phyloP scores from a whole-genome alignment of 306 rosid genomes.

The Cucumis hystrix region DNA sequence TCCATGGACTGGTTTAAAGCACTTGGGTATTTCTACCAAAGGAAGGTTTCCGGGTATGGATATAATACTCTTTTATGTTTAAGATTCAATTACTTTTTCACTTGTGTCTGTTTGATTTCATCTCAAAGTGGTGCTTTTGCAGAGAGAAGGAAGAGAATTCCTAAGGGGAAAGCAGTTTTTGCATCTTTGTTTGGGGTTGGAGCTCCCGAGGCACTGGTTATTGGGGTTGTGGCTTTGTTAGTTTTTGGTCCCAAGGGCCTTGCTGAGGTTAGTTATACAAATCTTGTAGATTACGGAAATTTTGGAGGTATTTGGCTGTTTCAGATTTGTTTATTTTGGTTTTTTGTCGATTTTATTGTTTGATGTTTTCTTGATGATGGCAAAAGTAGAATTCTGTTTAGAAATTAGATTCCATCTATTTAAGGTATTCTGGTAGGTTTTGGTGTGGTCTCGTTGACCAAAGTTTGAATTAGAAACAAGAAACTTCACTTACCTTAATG shows the following conservation, averaged over 20 bases:
- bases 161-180: conserved; percentile 53
- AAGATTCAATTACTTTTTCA: background rate
- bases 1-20: conserved; percentile 84
- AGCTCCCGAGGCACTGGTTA: conserved; percentile 97
- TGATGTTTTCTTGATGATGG: background rate
- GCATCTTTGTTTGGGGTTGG: conserved; percentile 99
- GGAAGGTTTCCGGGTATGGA: conserved; percentile 25
- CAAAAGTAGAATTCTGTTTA: background rate
- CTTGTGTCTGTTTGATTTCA: background rate
- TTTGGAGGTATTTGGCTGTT: background rate
- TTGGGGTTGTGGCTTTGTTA: conserved; percentile 96
- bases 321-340: background rate
- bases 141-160: conserved; percentile 38
- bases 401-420: background rate
- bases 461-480: background rate
- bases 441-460: background rate
- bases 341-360: background rate
- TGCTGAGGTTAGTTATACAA: conserved; percentile 70
- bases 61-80: background rate
- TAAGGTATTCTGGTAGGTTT: background rate
- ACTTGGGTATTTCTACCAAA: conserved; percentile 40
- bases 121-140: conserved; percentile 10
- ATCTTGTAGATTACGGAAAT: background rate
- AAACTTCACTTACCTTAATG: background rate
- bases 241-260: conserved; percentile 99